Evolutionary conservation across 192 early-diverging fungal genomes (phyloP).

Genomic region (Lunasporangiospora selenospora): DNA sequence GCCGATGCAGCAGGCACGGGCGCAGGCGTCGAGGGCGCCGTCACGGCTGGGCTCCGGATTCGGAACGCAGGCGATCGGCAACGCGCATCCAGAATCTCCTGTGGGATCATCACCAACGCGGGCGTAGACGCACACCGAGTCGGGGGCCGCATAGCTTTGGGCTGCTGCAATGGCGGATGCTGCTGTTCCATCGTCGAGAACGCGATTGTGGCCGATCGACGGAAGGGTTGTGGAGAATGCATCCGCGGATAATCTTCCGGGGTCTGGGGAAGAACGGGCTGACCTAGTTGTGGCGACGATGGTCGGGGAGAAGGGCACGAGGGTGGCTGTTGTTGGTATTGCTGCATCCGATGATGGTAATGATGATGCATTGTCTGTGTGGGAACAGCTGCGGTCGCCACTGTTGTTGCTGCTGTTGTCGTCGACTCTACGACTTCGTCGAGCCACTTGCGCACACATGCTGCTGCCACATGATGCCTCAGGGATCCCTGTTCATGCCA

Average conservation of each 20-base stretch:
- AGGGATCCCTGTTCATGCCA: constrained; percentile 10
- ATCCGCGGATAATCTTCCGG: too few species aligned
- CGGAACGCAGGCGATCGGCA: constrained; percentile 35
- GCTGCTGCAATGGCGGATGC: not conserved
- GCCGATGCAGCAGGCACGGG: too few species aligned
- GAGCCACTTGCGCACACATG: constrained; percentile 23
- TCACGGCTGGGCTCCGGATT: constrained; percentile 9
- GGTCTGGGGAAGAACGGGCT: too few species aligned
- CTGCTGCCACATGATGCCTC: constrained; percentile 28
- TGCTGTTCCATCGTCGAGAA: too few species aligned
- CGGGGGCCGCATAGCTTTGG: constrained; percentile 1
- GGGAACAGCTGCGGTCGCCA: not conserved
- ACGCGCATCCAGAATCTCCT: constrained; percentile 40
- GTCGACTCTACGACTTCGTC: constrained; percentile 23
- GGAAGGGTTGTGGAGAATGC: not conserved
- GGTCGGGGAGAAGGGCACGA: too few species aligned
- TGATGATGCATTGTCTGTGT: not conserved
- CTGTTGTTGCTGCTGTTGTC: not conserved
- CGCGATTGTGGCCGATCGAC: not conserved
- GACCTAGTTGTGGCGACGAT: too few species aligned
- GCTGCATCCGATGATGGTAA: not conserved
- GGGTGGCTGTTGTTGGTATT: not conserved
- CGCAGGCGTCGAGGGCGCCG: not conserved
- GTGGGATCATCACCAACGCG: constrained; percentile 23
- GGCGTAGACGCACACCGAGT: too few species aligned